Conservation (phyloP, 192 early-diverging fungal genomes). For the Umbelopsis sp. region DNA sequence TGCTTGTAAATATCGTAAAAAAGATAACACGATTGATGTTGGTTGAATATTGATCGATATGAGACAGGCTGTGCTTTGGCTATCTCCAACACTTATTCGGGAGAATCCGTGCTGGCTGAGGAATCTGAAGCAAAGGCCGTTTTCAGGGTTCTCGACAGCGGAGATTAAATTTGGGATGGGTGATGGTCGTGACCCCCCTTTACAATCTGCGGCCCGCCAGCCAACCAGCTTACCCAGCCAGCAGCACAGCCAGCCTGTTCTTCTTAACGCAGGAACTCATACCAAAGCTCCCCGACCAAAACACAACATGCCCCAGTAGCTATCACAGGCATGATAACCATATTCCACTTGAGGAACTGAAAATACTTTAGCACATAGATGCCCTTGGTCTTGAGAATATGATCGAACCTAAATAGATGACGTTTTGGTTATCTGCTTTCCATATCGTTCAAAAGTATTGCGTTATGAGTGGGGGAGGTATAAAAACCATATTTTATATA, state of each 20-base stretch:
- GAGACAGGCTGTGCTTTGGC: neutral
- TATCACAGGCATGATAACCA: constrained; percentile 59
- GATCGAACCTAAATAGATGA: constrained; percentile 45
- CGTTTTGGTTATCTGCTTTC: neutral
- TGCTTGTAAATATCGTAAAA: no score
- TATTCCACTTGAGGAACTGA: constrained; percentile 62
- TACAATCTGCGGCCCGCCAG: no score
- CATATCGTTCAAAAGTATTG: neutral
- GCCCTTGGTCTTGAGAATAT: constrained; percentile 55
- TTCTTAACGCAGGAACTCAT: constrained; percentile 29
- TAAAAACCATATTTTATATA: constrained; percentile 18
- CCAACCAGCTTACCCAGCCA: no score
- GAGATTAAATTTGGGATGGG: neutral
- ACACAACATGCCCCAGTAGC: constrained; percentile 47
- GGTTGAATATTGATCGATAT: no score
- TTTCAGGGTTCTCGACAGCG: constrained; percentile 20
- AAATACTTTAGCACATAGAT: constrained; percentile 47
- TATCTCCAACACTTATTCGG: constrained; percentile 4
- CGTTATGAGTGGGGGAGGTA: neutral
- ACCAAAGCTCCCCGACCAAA: constrained; percentile 55
- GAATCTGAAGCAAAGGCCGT: neutral
- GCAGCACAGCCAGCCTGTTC: neutral
- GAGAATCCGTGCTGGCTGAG: constrained; percentile 4
- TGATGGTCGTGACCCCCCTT: no score
- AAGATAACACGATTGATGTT: no score